Evolutionary conservation across 352 stramenopile genomes (phyloP).

Genomic region (Halophytophthora polymorphica): DNA sequence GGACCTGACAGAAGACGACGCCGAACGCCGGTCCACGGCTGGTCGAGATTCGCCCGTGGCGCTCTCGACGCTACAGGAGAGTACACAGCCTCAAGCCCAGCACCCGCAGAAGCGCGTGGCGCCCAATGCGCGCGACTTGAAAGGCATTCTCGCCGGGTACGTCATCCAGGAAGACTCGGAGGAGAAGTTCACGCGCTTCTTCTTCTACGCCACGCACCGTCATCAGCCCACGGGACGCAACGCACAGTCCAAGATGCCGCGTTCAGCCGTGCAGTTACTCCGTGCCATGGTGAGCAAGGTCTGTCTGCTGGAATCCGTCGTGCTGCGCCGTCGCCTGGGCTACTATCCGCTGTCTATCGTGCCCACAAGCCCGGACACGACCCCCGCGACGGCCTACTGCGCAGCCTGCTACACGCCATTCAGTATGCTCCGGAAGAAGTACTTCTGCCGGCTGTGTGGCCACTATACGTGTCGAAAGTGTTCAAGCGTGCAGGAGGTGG

Average conservation of each 20-base stretch:
- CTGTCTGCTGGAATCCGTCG: constrained; percentile 30
- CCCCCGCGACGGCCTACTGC: constrained; percentile 32
- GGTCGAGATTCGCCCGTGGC: constrained; percentile 19
- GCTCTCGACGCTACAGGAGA: constrained; percentile 18
- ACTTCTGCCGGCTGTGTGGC: constrained; percentile 56
- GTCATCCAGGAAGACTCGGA: constrained; percentile 55
- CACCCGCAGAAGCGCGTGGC: constrained; percentile 13
- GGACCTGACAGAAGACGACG: constrained; percentile 30
- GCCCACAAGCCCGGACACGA: constrained; percentile 17
- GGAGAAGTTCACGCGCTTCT: constrained; percentile 58
- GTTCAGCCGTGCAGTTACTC: constrained; percentile 40
- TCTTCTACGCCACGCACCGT: constrained; percentile 51
- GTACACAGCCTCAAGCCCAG: constrained; percentile 9
- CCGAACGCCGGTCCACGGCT: constrained; percentile 21
- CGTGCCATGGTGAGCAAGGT: constrained; percentile 44
- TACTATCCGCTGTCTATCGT: constrained; percentile 39
- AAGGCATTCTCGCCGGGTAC: constrained; percentile 51
- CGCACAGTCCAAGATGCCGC: constrained; percentile 22
- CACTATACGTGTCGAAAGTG: constrained; percentile 59
- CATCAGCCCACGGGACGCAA: constrained; percentile 6
- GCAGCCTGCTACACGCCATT: constrained; percentile 42
- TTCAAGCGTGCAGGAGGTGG: constrained; percentile 37
- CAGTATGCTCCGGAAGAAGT: constrained; percentile 39
- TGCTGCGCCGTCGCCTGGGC: constrained; percentile 52
- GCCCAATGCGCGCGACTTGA: constrained; percentile 19